phyloP scores from a whole-genome alignment of 2,329 filamentous ascomycete genomes.

The Zelopaecilomyces penicillatus region DNA sequence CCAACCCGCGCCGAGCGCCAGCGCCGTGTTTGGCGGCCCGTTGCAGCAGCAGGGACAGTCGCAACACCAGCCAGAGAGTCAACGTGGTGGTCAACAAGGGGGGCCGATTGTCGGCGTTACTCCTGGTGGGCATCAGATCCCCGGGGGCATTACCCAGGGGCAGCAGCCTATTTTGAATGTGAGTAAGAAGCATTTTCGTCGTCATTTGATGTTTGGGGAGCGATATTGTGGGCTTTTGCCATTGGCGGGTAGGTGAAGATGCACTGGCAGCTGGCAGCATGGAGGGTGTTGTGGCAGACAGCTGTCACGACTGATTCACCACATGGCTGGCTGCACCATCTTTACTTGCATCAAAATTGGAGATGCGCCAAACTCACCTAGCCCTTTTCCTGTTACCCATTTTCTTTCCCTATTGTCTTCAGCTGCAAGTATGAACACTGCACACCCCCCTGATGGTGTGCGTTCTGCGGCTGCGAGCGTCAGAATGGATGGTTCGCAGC shows the following conservation, averaged over 20 bases:
- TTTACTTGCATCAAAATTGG: background rate
- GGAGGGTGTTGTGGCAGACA: constrained; percentile 1
- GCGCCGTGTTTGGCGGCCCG: constrained; percentile 61
- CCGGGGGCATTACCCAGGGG: constrained; percentile 31
- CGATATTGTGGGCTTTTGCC: background rate
- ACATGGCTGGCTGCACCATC: background rate
- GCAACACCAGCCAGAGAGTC: constrained; percentile 36
- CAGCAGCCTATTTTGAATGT: constrained; percentile 44
- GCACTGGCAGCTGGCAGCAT: constrained; percentile 1
- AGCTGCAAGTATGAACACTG: background rate
- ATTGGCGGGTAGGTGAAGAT: background rate
- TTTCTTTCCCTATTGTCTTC: background rate
- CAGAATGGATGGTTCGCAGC: constrained; percentile 1
- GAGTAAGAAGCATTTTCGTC: constrained; percentile 22
- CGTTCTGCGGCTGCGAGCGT: background rate
- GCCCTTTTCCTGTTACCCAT: background rate
- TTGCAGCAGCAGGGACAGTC: constrained; percentile 48
- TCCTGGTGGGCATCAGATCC: constrained; percentile 28
- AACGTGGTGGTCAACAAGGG: constrained; percentile 56
- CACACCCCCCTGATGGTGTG: background rate
- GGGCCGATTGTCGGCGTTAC: constrained; percentile 42
- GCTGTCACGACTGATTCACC: constrained; percentile 7
- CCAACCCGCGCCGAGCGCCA: constrained; percentile 47
- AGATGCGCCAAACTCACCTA: background rate
- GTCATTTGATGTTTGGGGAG: constrained; percentile 2